Conservation (phyloP, 2,329 filamentous ascomycete species). For the Sporothrix euskadiensis region DNA sequence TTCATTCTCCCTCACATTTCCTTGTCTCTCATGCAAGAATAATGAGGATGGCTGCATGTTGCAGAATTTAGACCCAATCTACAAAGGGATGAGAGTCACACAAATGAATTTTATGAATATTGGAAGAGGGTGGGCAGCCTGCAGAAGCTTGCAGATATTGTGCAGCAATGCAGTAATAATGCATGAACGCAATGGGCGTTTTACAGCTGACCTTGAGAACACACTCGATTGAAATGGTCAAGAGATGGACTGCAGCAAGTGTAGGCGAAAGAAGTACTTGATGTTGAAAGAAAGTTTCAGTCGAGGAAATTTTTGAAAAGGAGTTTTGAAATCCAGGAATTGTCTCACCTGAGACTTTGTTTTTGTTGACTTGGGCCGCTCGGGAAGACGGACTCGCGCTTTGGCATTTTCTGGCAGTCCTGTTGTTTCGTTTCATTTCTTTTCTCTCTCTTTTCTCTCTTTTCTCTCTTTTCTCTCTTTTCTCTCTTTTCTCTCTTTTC, state of each 20-base stretch:
- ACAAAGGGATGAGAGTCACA: neutral
- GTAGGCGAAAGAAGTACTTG: neutral
- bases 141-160: neutral
- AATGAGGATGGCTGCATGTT: neutral
- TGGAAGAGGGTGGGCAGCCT: slow-evolving; percentile 4
- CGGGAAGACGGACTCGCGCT: neutral
- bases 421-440: slow-evolving; percentile 6
- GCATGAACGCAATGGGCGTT: neutral
- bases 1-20: neutral
- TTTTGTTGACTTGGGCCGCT: neutral
- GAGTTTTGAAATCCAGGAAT: neutral
- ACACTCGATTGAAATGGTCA: too few relatives aligned
- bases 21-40: neutral
- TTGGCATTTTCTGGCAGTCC: slow-evolving; percentile 2
- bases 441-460: neutral
- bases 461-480: neutral
- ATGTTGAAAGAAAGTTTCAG: neutral
- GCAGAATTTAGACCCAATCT: slow-evolving; percentile 1
- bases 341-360: neutral
- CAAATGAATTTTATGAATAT: neutral
- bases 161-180: neutral
- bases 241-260: neutral
- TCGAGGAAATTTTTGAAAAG: neutral
- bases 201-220: slow-evolving; percentile 9
- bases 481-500: neutral